Conservation (phyloP, 1,284 basidiomycete species). For the Trichosporon coremiiforme region DNA sequence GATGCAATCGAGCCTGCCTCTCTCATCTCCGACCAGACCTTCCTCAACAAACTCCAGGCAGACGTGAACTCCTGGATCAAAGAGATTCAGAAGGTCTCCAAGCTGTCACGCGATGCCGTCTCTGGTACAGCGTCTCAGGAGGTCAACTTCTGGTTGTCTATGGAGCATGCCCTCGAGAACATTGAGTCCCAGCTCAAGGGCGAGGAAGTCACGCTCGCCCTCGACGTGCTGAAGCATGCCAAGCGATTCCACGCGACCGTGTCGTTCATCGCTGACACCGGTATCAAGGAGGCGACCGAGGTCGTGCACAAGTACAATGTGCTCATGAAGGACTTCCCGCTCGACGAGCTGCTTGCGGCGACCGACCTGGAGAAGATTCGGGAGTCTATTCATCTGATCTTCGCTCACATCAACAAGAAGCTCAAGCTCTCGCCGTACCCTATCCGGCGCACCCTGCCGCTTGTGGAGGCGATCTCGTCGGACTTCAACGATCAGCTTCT, state of each 20-base stretch:
- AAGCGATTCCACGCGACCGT: constrained; percentile 97
- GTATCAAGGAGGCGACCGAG: constrained; percentile 88
- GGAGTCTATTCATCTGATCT: constrained; percentile 83
- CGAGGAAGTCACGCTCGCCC: constrained; percentile 90
- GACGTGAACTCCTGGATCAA: constrained; percentile 99
- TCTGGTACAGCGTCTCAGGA: constrained; percentile 97
- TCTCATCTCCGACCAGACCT: constrained; percentile 77
- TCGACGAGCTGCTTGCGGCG: constrained; percentile 93
- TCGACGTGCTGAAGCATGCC: constrained; percentile 92
- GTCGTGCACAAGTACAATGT: constrained; percentile 95
- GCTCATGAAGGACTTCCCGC: constrained; percentile 97
- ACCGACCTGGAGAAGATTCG: constrained; percentile 94
- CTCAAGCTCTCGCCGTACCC: constrained; percentile 94
- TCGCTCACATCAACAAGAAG: constrained; percentile 93
- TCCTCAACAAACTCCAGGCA: constrained; percentile 89
- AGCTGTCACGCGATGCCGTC: constrained; percentile 86
- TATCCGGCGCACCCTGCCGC: constrained; percentile 87
- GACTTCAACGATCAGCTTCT: constrained; percentile 96
- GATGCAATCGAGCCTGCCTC: constrained; percentile 53
- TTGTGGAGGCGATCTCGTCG: constrained; percentile 95
- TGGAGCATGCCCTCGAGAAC: constrained; percentile 88
- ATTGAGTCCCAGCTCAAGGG: constrained; percentile 90
- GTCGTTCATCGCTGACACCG: constrained; percentile 96
- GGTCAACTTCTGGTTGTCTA: constrained; percentile 97
- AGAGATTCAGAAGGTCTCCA: constrained; percentile 94